These are phyloP conservation scores for Taxawa tesnikishii DNA, from an alignment of 2,329 filamentous ascomycete species.

Conservation along the genomic window DNA sequence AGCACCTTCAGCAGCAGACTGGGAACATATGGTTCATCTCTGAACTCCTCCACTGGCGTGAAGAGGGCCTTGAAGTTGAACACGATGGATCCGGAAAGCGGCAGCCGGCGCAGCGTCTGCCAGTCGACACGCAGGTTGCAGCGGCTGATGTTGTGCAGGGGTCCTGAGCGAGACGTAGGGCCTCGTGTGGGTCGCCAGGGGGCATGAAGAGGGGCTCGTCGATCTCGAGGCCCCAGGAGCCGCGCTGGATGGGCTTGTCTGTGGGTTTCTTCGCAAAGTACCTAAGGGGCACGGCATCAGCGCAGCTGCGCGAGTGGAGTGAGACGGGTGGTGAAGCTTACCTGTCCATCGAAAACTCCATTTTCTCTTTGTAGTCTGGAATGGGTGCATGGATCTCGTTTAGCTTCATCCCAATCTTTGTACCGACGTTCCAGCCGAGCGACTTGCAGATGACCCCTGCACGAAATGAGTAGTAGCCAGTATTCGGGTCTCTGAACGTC, in stretches of 20 bases:
- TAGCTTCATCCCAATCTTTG: conserved; percentile 60
- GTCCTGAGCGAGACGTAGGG: conserved; percentile 46
- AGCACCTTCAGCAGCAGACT: conserved; percentile 55
- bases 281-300: conserved; percentile 27
- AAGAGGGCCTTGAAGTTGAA: conserved; percentile 89
- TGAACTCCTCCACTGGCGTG: conserved; percentile 58
- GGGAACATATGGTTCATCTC: conserved; percentile 62
- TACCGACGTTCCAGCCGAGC: conserved; percentile 65
- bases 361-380: conserved; percentile 77
- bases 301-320: not conserved
- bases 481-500: conserved; percentile 56
- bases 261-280: conserved; percentile 70
- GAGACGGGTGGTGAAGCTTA: conserved; percentile 24
- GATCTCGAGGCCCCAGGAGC: conserved; percentile 73
- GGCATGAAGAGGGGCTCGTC: conserved; percentile 66
- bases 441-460: conserved; percentile 69
- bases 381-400: conserved; percentile 61
- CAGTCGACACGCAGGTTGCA: conserved; percentile 69
- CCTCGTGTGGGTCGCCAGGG: conserved; percentile 52
- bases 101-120: conserved; percentile 72
- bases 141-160: conserved; percentile 43
- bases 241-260: conserved; percentile 66
- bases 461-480: conserved; percentile 61
- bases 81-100: conserved; percentile 60
- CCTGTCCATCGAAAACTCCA: conserved; percentile 79